phyloP scores from a whole-genome alignment of 768 basidiomycete genomes.

The Dictyophora rubrovolvata region DNA sequence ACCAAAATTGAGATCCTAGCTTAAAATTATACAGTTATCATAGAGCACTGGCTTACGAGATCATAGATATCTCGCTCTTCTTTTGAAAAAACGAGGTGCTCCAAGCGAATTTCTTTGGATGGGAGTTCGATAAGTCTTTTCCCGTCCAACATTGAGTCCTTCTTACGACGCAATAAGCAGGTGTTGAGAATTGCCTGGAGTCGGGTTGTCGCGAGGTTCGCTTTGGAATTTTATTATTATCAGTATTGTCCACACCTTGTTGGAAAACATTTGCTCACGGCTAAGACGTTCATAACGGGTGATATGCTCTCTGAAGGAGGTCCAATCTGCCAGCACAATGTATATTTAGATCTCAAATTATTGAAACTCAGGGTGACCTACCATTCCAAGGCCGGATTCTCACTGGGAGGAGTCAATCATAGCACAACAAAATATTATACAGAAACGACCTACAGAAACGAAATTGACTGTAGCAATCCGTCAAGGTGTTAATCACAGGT shows the following conservation, averaged over 20 bases:
- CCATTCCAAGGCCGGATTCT: slow-evolving; percentile 27
- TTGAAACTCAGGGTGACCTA: not conserved
- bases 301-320: slow-evolving; percentile 26
- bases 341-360: not conserved
- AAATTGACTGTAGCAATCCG: slow-evolving; percentile 40
- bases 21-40: not conserved
- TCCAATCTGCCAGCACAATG: slow-evolving; percentile 24
- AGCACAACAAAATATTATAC: not conserved
- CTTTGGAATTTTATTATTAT: slow-evolving; percentile 20
- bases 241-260: not conserved
- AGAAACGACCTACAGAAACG: slow-evolving; percentile 24
- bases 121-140: slow-evolving; percentile 59
- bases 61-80: slow-evolving; percentile 60
- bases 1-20: slow-evolving; percentile 7
- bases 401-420: slow-evolving; percentile 6
- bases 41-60: slow-evolving; percentile 25
- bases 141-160: slow-evolving; percentile 54
- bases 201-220: slow-evolving; percentile 43
- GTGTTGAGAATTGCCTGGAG: slow-evolving; percentile 47
- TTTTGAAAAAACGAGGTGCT: slow-evolving; percentile 43
- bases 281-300: slow-evolving; percentile 34
- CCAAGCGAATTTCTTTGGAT: slow-evolving; percentile 38
- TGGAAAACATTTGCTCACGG: slow-evolving; percentile 27
- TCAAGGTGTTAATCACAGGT: slow-evolving; percentile 51
- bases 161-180: slow-evolving; percentile 53